Conservation (phyloP, 495 filamentous ascomycete species). For the Hyaloscypha variabilis region DNA sequence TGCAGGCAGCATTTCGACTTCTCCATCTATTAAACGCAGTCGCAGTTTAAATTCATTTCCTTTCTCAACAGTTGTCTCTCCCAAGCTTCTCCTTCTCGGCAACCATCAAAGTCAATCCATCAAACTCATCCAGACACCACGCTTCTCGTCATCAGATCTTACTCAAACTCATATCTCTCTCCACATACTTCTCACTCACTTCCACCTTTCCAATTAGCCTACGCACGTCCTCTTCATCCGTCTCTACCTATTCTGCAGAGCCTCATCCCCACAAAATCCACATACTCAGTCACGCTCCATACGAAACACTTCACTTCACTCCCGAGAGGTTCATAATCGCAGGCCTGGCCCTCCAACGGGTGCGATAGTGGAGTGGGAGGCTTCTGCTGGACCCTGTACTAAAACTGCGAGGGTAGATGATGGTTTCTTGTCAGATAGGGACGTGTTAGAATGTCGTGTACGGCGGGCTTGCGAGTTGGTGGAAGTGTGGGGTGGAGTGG, state of each 20-base stretch:
- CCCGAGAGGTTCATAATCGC: not conserved
- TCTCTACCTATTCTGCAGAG: not conserved
- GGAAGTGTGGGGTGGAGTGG: not conserved
- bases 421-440: not conserved
- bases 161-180: not conserved
- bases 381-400: not conserved
- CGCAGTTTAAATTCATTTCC: not conserved
- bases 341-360: too few relatives aligned
- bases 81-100: not conserved
- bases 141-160: not conserved
- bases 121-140: not conserved
- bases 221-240: not conserved
- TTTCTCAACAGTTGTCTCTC: not conserved
- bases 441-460: not conserved
- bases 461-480: not conserved
- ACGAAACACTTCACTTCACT: not conserved
- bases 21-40: not conserved
- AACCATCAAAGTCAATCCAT: not conserved
- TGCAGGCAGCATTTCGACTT: not conserved
- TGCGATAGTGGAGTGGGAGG: not conserved
- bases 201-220: not conserved
- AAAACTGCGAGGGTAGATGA: not conserved
- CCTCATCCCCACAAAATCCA: not conserved
- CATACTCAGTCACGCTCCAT: not conserved
- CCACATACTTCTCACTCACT: not conserved